Evolutionary conservation across 1,139 yeast species (phyloP).

Genomic region (Kurtzmaniella quercitrusa): DNA sequence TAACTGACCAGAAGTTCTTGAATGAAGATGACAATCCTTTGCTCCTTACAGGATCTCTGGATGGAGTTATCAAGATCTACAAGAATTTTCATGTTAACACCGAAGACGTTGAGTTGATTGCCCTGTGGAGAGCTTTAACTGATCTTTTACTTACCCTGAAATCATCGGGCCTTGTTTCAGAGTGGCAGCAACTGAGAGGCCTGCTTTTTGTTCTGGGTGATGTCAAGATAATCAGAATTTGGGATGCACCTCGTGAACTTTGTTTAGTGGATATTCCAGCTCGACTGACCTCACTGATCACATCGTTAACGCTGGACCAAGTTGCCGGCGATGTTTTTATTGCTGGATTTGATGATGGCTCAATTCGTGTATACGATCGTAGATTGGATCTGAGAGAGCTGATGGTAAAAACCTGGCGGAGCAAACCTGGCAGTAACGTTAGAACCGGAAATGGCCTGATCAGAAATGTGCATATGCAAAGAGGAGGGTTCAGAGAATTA

Average conservation of each 20-base stretch:
- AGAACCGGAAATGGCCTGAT: constrained; percentile 50
- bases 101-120: constrained; percentile 52
- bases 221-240: constrained; percentile 81
- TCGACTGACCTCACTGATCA: constrained; percentile 82
- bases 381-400: constrained; percentile 82
- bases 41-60: constrained; percentile 83
- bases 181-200: constrained; percentile 97
- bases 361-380: constrained; percentile 84
- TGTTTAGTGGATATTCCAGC: constrained; percentile 88
- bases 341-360: constrained; percentile 94
- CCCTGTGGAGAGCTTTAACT: constrained; percentile 92
- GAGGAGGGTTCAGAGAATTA: constrained; percentile 92
- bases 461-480: constrained; percentile 85
- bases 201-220: constrained; percentile 91
- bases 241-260: constrained; percentile 96
- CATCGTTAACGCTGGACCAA: constrained; percentile 89
- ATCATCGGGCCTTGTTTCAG: constrained; percentile 80
- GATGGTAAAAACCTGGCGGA: constrained; percentile 75
- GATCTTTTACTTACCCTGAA: constrained; percentile 78
- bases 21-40: constrained; percentile 92
- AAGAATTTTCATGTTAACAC: constrained; percentile 63
- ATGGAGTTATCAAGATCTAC: constrained; percentile 86
- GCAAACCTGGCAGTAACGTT: constrained; percentile 10
- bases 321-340: constrained; percentile 89
- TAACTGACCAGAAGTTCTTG: constrained; percentile 79